These are phyloP conservation scores for Protomyces inouyei DNA, from an alignment of 1,139 yeast genomes.

Conservation along the genomic window DNA sequence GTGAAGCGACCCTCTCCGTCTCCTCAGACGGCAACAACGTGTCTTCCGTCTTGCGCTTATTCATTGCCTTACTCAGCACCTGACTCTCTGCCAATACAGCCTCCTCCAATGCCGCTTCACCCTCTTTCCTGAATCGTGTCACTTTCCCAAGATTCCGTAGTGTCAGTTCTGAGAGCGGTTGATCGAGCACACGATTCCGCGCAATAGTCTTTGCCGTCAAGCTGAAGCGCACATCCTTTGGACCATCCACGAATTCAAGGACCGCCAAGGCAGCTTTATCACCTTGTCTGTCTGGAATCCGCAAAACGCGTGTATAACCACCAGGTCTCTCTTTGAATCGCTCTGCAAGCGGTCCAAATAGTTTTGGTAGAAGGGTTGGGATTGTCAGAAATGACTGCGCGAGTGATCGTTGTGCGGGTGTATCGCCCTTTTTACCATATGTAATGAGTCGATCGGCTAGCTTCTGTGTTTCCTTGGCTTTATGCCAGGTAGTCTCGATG, in stretches of 20 bases:
- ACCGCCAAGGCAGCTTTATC: conserved; percentile 91
- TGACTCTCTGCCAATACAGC: conserved; percentile 7
- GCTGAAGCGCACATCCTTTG: conserved; percentile 71
- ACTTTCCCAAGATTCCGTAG: conserved; percentile 53
- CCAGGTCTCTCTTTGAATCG: conserved; percentile 62
- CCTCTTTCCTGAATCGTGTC: conserved; percentile 40
- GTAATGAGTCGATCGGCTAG: conserved; percentile 55
- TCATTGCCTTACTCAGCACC: conserved; percentile 3
- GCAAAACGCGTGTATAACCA: conserved; percentile 83
- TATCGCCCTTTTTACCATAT: conserved; percentile 42
- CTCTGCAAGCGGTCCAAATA: conserved; percentile 58
- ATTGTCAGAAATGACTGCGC: conserved; percentile 39
- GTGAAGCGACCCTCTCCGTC: background rate
- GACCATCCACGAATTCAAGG: conserved; percentile 78
- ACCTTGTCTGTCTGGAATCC: conserved; percentile 78
- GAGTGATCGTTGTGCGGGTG: conserved; percentile 6
- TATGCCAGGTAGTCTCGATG: conserved; percentile 64
- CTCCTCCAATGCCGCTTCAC: conserved; percentile 5
- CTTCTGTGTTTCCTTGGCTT: conserved; percentile 61
- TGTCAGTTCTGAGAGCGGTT: conserved; percentile 8
- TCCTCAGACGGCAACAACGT: background rate
- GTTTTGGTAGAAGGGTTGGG: conserved; percentile 51
- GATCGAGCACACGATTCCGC: conserved; percentile 61
- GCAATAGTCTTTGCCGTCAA: conserved; percentile 76
- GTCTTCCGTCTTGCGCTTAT: background rate